These are phyloP conservation scores for Geoglossum cookeanum DNA, from an alignment of 2,329 filamentous ascomycete species.

Conservation along the genomic window DNA sequence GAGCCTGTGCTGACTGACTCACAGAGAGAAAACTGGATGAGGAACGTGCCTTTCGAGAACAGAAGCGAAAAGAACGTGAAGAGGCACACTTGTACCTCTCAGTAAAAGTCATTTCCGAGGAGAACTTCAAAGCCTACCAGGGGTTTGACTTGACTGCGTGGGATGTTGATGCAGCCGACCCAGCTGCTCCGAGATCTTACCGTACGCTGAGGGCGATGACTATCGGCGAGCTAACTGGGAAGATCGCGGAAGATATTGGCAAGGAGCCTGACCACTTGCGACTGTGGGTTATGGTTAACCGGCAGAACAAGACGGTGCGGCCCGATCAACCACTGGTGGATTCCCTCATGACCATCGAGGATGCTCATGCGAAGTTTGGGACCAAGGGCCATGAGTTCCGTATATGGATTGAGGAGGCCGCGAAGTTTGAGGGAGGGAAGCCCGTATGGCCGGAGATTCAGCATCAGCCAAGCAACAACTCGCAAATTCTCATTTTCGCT, in stretches of 20 bases:
- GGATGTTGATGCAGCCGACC: slow-evolving; percentile 39
- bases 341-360: slow-evolving; percentile 55
- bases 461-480: slow-evolving; percentile 19
- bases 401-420: slow-evolving; percentile 68
- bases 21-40: slow-evolving; percentile 57
- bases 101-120: slow-evolving; percentile 61
- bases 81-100: slow-evolving; percentile 87
- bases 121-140: slow-evolving; percentile 62
- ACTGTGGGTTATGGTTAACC: slow-evolving; percentile 95
- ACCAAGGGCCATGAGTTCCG: slow-evolving; percentile 51
- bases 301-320: slow-evolving; percentile 89
- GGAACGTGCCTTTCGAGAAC: slow-evolving; percentile 58
- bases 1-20: slow-evolving; percentile 10
- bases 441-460: slow-evolving; percentile 41
- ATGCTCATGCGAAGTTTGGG: slow-evolving; percentile 48
- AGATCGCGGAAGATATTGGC: slow-evolving; percentile 50
- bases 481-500: slow-evolving; percentile 65
- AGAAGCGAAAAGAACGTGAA: slow-evolving; percentile 69
- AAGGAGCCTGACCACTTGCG: slow-evolving; percentile 52
- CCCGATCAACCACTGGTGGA: slow-evolving; percentile 78
- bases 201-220: slow-evolving; percentile 57
- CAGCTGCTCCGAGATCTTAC: slow-evolving; percentile 52
- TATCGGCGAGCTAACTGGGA: slow-evolving; percentile 52
- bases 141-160: slow-evolving; percentile 66
- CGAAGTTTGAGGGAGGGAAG: slow-evolving; percentile 49